phyloP scores from a whole-genome alignment of 2,329 filamentous ascomycete genomes.

The Aspergillus viridinutans region DNA sequence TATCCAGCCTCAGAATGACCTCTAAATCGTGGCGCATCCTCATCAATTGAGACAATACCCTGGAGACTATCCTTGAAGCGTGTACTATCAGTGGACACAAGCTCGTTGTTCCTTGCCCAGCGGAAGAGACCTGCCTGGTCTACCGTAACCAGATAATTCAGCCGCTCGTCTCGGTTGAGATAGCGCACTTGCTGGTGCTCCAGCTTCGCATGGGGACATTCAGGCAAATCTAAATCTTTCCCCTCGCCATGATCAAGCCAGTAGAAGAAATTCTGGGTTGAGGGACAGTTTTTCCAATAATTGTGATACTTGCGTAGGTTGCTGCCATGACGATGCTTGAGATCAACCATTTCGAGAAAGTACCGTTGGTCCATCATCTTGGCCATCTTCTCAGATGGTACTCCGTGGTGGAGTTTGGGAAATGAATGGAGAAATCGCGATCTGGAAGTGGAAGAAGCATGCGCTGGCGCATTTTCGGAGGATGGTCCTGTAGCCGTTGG shows the following conservation, averaged over 20 bases:
- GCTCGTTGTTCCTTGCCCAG: slow-evolving; percentile 77
- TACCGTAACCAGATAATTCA: slow-evolving; percentile 74
- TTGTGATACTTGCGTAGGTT: slow-evolving; percentile 78
- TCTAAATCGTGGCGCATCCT: slow-evolving; percentile 55
- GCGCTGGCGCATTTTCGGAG: not conserved
- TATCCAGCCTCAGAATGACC: slow-evolving; percentile 28
- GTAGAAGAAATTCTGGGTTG: slow-evolving; percentile 86
- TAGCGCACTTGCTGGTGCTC: slow-evolving; percentile 80
- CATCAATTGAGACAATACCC: slow-evolving; percentile 62
- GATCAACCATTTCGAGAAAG: slow-evolving; percentile 79
- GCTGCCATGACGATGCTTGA: slow-evolving; percentile 81
- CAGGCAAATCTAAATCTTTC: slow-evolving; percentile 62
- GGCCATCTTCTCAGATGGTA: slow-evolving; percentile 59
- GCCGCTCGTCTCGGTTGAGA: slow-evolving; percentile 73
- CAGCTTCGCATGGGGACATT: slow-evolving; percentile 68
- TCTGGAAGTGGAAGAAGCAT: slow-evolving; percentile 20
- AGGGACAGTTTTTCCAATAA: slow-evolving; percentile 73
- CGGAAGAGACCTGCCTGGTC: slow-evolving; percentile 71
- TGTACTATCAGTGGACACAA: slow-evolving; percentile 69
- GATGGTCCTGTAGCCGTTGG: not conserved
- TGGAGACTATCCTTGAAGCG: slow-evolving; percentile 72
- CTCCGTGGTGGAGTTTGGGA: slow-evolving; percentile 39
- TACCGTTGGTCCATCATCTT: slow-evolving; percentile 83
- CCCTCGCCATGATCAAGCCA: slow-evolving; percentile 86
- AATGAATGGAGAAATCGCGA: slow-evolving; percentile 2